Conservation (phyloP, 176 grass and related monocot genomes). For the Triticum urartu region DNA sequence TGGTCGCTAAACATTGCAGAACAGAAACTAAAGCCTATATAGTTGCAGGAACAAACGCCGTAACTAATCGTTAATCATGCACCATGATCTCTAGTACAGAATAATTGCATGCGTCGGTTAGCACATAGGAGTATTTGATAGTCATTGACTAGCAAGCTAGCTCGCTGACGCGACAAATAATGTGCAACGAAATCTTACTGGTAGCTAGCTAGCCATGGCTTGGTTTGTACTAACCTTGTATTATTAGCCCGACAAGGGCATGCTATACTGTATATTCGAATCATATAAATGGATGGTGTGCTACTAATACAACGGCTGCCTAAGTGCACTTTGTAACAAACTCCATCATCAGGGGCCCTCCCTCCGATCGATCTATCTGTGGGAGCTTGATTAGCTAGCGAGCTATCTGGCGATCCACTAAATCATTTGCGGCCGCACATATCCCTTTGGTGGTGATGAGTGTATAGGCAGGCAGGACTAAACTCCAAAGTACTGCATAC, state of each 20-base stretch:
- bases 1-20: neutral
- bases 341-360: neutral
- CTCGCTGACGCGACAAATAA: neutral
- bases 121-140: neutral
- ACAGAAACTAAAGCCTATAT: neutral
- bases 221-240: neutral
- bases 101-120: neutral
- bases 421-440: slow-evolving; percentile 39
- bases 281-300: neutral
- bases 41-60: slow-evolving; percentile 4
- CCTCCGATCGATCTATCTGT: neutral
- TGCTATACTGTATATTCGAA: slow-evolving; percentile 3
- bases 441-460: neutral
- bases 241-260: slow-evolving; percentile 6
- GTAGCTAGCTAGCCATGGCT: neutral
- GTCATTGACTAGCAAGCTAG: neutral
- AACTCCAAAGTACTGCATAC: neutral
- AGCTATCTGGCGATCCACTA: slow-evolving; percentile 1
- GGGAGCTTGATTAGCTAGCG: neutral
- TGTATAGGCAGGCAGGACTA: neutral
- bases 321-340: slow-evolving; percentile 9
- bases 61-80: neutral
- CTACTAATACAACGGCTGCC: neutral
- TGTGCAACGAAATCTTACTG: neutral
- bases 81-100: neutral